Evolutionary conservation across 345 rosid genomes (phyloP), one percentile per base, ranked within the genome.

Genomic region (Dipteronia sinensis): DNA sequence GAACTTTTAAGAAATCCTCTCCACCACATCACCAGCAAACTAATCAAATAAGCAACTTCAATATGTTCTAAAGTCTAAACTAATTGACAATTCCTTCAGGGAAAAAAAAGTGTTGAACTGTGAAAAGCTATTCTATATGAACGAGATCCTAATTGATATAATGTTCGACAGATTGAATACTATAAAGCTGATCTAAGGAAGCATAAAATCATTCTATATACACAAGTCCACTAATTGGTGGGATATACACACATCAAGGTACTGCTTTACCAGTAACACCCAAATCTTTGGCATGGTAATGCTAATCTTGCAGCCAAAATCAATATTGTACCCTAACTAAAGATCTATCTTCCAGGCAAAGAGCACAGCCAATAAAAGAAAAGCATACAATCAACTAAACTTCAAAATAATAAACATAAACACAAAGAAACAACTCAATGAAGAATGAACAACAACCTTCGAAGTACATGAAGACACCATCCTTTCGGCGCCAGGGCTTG

Each of bases 401-500:
- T 17, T 8, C 0, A 47, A 5, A 51, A 25, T 17, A n/a, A 11
- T 1, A 16, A 49, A 16, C 23, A 47, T 8, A 7, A 49, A 65
- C 56, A 49, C 7, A 27, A 13, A 16, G 7, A 61, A 27, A 11
- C 8, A 51, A 15, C 31, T 10, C 4, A 71, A 17, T 7, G 40
- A n/a, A 65, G 4, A 20, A 27, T 5, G 22, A 44, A 61, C 4
- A 20, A 15, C 0, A 3, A 90, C 97, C 98, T 89, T 93, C 98
- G 3, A 94, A 94, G 82, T 94, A 93, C 98, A 94, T 94, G 88
- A 23, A 93, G 68, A 94, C 98, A 31, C 98, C 97, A 25, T 94
- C 97, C 98, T 94, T 94, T 93, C 98, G 44, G 80, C 97, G 98
- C 97, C 97, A 94, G 0, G 98, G 97, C 85, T 94, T 94, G 78